Percentiles rank a stretch among this genome's conserved stretches.
Evolutionary conservation across 371 early-diverging fungal species (phyloP).

Genomic region (Mucor sp.): DNA sequence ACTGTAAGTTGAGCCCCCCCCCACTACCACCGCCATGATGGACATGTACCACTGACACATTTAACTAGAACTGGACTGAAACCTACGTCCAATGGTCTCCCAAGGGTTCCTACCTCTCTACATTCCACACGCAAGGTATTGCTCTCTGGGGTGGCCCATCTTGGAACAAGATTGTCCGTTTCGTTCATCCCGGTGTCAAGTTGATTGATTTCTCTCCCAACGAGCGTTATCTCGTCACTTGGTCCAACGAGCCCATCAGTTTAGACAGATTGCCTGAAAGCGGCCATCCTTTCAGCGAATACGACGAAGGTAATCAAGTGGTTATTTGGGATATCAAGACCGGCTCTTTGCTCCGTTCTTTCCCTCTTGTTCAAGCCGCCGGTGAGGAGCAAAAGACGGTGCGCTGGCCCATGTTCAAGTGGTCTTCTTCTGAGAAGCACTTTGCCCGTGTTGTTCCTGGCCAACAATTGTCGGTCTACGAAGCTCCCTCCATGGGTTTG

Average conservation of each 20-base stretch:
- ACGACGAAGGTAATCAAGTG: slow-evolving; percentile 78
- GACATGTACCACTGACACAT: not conserved
- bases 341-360: slow-evolving; percentile 86
- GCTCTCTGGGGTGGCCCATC: slow-evolving; percentile 97
- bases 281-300: slow-evolving; percentile 71
- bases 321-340: slow-evolving; percentile 92
- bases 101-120: slow-evolving; percentile 89
- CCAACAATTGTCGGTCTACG: slow-evolving; percentile 83
- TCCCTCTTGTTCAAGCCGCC: slow-evolving; percentile 62
- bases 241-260: slow-evolving; percentile 86
- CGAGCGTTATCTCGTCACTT: slow-evolving; percentile 92
- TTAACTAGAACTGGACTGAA: slow-evolving; percentile 90
- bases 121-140: slow-evolving; percentile 93
- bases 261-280: slow-evolving; percentile 53
- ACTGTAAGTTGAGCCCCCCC: slow-evolving; percentile 46
- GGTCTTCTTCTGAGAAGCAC: slow-evolving; percentile 93
- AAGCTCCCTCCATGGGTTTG: slow-evolving; percentile 90
- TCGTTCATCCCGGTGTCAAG: slow-evolving; percentile 90
- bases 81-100: slow-evolving; percentile 95
- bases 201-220: slow-evolving; percentile 93
- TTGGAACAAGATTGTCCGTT: slow-evolving; percentile 89
- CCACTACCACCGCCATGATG: too few species aligned
- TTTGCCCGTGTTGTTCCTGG: slow-evolving; percentile 89
- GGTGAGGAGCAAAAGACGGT: slow-evolving; percentile 64
- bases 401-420: slow-evolving; percentile 97